A percentile compares a stretch with the other conserved stretches of the same genome.
phyloP scores from a whole-genome alignment of 1,284 basidiomycete genomes.

The Ganoderma lucidum region DNA sequence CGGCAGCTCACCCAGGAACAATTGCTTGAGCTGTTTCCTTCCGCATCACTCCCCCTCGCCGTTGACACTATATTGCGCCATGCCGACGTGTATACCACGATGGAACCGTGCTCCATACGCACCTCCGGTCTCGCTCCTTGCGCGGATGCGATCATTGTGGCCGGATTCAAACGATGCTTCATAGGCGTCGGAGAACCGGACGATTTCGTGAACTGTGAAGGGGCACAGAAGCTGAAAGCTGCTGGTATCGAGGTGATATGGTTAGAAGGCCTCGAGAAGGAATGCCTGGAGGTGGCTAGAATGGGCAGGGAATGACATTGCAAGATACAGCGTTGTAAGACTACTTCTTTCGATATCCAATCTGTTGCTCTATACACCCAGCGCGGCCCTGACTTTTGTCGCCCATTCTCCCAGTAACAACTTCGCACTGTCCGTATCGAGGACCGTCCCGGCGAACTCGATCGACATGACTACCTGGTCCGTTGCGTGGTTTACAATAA shows the following conservation, averaged over 20 bases:
- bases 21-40: constrained; percentile 53
- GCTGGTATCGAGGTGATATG: constrained; percentile 83
- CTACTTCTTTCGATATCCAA: constrained; percentile 7
- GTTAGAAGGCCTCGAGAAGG: constrained; percentile 73
- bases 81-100: constrained; percentile 90
- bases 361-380: constrained; percentile 10
- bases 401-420: constrained; percentile 35
- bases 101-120: constrained; percentile 95
- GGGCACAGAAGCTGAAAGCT: constrained; percentile 77
- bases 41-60: constrained; percentile 34
- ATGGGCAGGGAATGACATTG: constrained; percentile 42
- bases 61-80: constrained; percentile 57
- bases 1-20: constrained; percentile 51
- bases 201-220: constrained; percentile 96
- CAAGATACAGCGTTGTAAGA: constrained; percentile 18
- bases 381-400: constrained; percentile 37
- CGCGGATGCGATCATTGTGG: constrained; percentile 83
- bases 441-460: constrained; percentile 44
- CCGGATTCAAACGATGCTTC: constrained; percentile 79
- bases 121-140: constrained; percentile 91
- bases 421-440: constrained; percentile 43
- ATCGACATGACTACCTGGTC: constrained; percentile 52
- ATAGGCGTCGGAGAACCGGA: constrained; percentile 94
- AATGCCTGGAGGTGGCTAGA: constrained; percentile 83
- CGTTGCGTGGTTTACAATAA: constrained; percentile 40